Evolutionary conservation across 176 grass and related monocot genomes (phyloP).

Genomic region (Chrysopogon serrulatus): DNA sequence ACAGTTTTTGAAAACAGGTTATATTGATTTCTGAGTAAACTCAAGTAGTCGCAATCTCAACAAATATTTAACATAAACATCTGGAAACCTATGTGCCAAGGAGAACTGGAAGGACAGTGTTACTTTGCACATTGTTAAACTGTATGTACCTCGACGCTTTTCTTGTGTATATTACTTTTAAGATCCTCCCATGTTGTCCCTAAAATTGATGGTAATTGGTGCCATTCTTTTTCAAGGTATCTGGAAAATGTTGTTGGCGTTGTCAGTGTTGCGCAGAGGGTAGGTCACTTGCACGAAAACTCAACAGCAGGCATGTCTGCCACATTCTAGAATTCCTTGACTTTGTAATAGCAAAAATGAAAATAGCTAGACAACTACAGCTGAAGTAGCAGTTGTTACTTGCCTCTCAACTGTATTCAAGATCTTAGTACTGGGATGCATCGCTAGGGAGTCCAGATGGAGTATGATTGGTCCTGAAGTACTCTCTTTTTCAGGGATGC

Average conservation of each 20-base stretch:
- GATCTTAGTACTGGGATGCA: slow-evolving; percentile 60
- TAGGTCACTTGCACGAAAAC: background rate
- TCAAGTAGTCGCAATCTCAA: background rate
- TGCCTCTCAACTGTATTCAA: slow-evolving; percentile 47
- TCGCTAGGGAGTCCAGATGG: slow-evolving; percentile 83
- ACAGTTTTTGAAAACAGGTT: background rate
- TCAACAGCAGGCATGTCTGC: background rate
- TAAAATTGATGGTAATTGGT: slow-evolving; percentile 29
- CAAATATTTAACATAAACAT: background rate
- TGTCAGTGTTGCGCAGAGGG: slow-evolving; percentile 1
- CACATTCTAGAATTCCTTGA: background rate
- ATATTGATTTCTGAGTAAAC: background rate
- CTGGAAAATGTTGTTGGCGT: slow-evolving; percentile 27
- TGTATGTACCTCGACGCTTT: slow-evolving; percentile 41
- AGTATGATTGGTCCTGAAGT: slow-evolving; percentile 68
- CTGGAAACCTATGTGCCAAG: background rate
- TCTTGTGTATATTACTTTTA: slow-evolving; percentile 22
- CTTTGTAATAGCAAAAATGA: background rate
- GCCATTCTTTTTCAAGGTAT: slow-evolving; percentile 61
- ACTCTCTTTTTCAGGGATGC: slow-evolving; percentile 73
- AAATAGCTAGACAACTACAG: background rate
- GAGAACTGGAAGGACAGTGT: background rate
- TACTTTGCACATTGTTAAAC: background rate
- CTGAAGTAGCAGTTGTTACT: background rate
- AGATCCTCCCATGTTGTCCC: slow-evolving; percentile 44